Base-by-base conservation (phyloP, 305 asterid species). In the Ruellia speciosa region DNA sequence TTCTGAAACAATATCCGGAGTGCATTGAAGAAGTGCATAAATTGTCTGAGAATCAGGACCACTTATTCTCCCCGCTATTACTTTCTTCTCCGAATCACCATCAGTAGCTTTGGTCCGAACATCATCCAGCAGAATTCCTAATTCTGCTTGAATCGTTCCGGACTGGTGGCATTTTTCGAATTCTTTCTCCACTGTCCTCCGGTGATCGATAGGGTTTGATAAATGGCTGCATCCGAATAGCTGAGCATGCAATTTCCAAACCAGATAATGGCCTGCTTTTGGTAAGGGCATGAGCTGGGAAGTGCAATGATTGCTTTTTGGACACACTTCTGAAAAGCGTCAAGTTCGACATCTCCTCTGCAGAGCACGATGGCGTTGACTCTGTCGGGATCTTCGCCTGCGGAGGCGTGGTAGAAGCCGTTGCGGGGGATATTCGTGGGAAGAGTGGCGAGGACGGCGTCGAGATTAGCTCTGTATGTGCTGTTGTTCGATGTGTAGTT, bases 1-100 rank as follows among this genome's bases (percentile, higher is more conserved):
- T 2, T 53, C 19, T 0, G 51, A 13, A 75, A 59, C 20, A 79
- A 62, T n/a, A 72, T 79, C 85, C 3, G 77, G 77, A 14, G 79
- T 59, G 51, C 85, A 79, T 56, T 79, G 79, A 5, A 56, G 41
- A 40, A 70, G 14, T 0, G 54, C 75, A 18, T 20, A 75, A 34
- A 70, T 60, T 0, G 18, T 31, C 14, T 46, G 59, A 62, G 50
- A 56, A 46, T 68, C 72, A 0, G 68, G 62, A 0, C 18, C 64
- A 0, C 17, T 34, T 0, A 6, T 14, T 16, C 54, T 52, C 34
- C 64, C 62, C 0, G 59, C 76, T 0, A 73, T 78, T 43, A 63
- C 70, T 51, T 76, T 76, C n/a, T 67, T 55, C 6, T 33, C 35
- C 5, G 71, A 5, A 3, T 63, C 66, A 7, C 70, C 77, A 1